Evolutionary conservation across 805 yeast species (phyloP).

Genomic region (Metschnikowia hibisci): DNA sequence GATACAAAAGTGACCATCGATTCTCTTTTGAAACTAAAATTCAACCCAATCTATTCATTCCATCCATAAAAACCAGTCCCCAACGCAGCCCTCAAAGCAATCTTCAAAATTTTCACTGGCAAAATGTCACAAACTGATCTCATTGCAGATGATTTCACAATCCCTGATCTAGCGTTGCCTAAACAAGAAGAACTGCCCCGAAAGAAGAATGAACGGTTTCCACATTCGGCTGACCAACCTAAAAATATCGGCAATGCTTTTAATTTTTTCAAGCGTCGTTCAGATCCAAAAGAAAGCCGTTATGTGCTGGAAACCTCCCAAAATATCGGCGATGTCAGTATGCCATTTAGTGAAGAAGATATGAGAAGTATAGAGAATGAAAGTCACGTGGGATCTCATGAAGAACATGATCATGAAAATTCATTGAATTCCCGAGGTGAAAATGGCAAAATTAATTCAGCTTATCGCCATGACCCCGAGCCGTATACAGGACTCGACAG

Average conservation of each 20-base stretch:
- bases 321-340: slow-evolving; percentile 20
- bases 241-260: slow-evolving; percentile 30
- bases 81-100: too few species aligned
- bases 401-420: background rate
- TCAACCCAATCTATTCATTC: too few species aligned
- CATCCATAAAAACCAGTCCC: too few species aligned
- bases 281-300: slow-evolving; percentile 32
- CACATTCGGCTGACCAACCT: slow-evolving; percentile 10
- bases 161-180: slow-evolving; percentile 10
- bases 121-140: slow-evolving; percentile 3
- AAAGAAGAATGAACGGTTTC: slow-evolving; percentile 1
- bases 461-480: slow-evolving; percentile 1
- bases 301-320: slow-evolving; percentile 31
- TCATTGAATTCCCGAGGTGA: background rate
- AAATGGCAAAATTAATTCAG: background rate
- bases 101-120: too few species aligned
- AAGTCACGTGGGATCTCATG: background rate
- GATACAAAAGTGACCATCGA: too few species aligned
- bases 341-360: slow-evolving; percentile 16
- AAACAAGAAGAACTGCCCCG: background rate
- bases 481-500: background rate
- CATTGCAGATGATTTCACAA: slow-evolving; percentile 7
- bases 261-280: slow-evolving; percentile 24
- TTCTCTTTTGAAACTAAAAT: too few species aligned
- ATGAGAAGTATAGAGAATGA: slow-evolving; percentile 10